Percentiles rank a stretch among this genome's conserved stretches.
Evolutionary conservation across 805 yeast genomes (phyloP).

Genomic region (Candida sithepensis): DNA sequence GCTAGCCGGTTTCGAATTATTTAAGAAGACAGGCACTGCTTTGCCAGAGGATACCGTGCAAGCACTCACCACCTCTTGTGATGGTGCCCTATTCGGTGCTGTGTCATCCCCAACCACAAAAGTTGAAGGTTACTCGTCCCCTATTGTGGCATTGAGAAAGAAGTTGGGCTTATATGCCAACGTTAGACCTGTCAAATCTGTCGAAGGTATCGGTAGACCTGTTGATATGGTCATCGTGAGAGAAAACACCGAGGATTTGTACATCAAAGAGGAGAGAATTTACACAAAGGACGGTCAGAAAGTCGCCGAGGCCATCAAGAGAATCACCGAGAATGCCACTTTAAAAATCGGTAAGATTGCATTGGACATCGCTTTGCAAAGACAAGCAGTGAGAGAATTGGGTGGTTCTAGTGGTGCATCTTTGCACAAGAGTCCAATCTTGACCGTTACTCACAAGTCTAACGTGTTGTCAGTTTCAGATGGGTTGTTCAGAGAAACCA

Average conservation of each 20-base stretch:
- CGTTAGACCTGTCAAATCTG: conserved; percentile 96
- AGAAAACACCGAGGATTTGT: conserved; percentile 97
- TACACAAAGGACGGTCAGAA: conserved; percentile 77
- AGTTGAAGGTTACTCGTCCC: conserved; percentile 96
- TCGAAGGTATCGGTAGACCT: conserved; percentile 78
- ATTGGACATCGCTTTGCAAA: conserved; percentile 85
- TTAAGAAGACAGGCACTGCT: conserved; percentile 93
- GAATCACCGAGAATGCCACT: conserved; percentile 88
- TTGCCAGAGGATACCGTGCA: conserved; percentile 90
- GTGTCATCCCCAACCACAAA: conserved; percentile 92
- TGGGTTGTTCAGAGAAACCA: conserved; percentile 93
- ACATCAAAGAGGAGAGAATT: conserved; percentile 87
- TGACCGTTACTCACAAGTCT: conserved; percentile 95
- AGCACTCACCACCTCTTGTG: conserved; percentile 73
- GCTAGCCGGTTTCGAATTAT: conserved; percentile 92
- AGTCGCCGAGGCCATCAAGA: conserved; percentile 96
- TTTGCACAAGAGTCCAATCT: conserved; percentile 52
- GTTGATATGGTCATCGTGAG: conserved; percentile 98
- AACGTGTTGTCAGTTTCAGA: conserved; percentile 90
- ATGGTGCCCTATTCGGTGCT: conserved; percentile 97
- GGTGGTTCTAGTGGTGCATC: conserved; percentile 56
- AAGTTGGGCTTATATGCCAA: conserved; percentile 92
- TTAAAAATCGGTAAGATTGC: conserved; percentile 87
- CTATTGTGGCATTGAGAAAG: conserved; percentile 97
- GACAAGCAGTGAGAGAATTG: conserved; percentile 71